Conservation (phyloP, 495 filamentous ascomycete genomes). For the Tuber aestivum region DNA sequence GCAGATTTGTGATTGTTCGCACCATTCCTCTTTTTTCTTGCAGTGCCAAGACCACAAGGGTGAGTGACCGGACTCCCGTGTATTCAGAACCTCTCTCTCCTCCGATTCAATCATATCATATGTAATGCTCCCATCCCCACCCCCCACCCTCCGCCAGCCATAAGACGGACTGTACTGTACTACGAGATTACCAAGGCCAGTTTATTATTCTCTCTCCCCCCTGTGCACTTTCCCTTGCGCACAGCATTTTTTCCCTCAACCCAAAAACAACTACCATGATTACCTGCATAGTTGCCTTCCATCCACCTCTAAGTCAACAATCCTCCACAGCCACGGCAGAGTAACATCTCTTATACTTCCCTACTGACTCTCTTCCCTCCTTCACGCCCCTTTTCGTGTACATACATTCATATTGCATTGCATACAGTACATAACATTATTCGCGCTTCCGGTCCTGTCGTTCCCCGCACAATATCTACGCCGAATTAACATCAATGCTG, state of each 20-base stretch:
- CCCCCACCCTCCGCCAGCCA: too few species aligned
- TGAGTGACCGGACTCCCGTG: background rate
- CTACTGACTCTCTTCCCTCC: background rate
- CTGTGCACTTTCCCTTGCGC: background rate
- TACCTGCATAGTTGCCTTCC: background rate
- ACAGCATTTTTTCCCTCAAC: background rate
- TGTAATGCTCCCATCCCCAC: background rate
- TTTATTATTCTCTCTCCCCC: background rate
- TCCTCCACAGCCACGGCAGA: background rate
- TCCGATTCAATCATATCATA: background rate
- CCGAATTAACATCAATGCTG: background rate
- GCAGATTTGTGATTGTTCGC: background rate
- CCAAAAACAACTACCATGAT: background rate
- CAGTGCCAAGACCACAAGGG: background rate
- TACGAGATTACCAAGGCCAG: background rate
- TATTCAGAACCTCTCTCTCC: constrained; percentile 1
- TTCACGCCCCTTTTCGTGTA: background rate
- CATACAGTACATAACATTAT: constrained; percentile 3
- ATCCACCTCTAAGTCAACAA: background rate
- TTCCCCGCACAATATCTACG: background rate
- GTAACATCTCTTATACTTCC: background rate
- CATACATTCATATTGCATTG: constrained; percentile 1
- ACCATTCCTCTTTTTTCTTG: background rate
- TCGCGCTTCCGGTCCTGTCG: constrained; percentile 3
- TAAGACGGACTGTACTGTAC: background rate